Evolutionary conservation across 345 rosid species (phyloP).

Genomic region (Kernera saxatilis): DNA sequence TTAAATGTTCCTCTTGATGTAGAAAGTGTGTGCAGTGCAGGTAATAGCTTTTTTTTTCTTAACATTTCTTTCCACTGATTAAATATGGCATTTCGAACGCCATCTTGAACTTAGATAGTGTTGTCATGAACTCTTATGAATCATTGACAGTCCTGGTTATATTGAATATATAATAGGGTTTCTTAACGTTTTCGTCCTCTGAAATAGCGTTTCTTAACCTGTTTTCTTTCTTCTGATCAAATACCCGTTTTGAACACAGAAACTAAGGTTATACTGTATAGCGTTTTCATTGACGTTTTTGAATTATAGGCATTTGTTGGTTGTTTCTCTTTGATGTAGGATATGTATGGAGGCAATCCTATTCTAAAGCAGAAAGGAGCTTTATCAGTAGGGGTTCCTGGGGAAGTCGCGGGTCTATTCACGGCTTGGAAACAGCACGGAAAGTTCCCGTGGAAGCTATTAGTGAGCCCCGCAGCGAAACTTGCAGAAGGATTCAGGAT

Average conservation of each 20-base stretch:
- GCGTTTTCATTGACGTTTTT: not conserved
- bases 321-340: slow-evolving; percentile 29
- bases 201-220: too few relatives aligned
- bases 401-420: slow-evolving; percentile 53
- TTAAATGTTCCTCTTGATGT: not conserved
- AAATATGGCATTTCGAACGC: not conserved
- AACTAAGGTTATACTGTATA: not conserved
- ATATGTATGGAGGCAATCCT: slow-evolving; percentile 48
- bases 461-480: slow-evolving; percentile 43
- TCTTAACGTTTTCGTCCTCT: too few relatives aligned
- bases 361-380: slow-evolving; percentile 37
- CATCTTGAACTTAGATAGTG: not conserved
- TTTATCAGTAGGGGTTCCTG: slow-evolving; percentile 57
- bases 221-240: too few relatives aligned
- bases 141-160: too few relatives aligned
- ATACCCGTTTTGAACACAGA: too few relatives aligned
- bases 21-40: not conserved
- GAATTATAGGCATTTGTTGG: not conserved
- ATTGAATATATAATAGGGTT: too few relatives aligned
- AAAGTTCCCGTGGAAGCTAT: slow-evolving; percentile 47
- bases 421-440: slow-evolving; percentile 53
- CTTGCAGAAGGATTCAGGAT: slow-evolving; percentile 49
- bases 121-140: not conserved
- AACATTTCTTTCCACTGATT: not conserved
- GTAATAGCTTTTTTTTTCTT: not conserved